Base-by-base conservation (phyloP, 805 yeast genomes). In the Yamadazyma olivae region DNA sequence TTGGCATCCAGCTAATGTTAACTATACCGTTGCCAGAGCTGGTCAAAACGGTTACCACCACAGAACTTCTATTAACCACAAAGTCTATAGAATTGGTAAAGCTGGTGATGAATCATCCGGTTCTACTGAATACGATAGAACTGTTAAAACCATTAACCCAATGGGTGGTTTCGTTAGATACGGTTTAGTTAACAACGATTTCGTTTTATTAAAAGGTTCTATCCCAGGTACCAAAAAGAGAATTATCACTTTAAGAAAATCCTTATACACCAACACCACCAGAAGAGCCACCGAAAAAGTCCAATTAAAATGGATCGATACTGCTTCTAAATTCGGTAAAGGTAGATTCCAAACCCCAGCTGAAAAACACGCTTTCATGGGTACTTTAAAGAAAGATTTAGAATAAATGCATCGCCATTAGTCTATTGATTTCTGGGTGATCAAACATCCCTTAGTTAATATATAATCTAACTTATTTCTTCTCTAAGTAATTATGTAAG, bases 331-430 rank as follows among this genome's bases (percentile, higher is more conserved):
- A 78, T 93, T 93, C 90, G 99, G 99, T 85, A 95, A 93, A 88
- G 99, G 99, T 82, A 93, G 99, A 84, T 93, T 93, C 98, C 99
- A 93, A 81, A 93, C 99, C 67, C 95, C 97, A 64, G 98, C 97
- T 73, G 99, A 93, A 83, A 95, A 95, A 90, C 89, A 83, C 69
- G 95, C 99, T 69, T 93, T 93, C 91, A 64, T 90, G 80, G 99
- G 99, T 80, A 91, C 99, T 67, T 84, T 93, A 72, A 93, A 93
- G 95, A 90, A 87, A 83, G 97, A 90, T 75, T 81, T 87, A 70
- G 76, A 80, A 19, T 33, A 33, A 21, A n/a, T n/a, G n/a, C n/a
- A n/a, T n/a, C n/a, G n/a, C n/a, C n/a, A n/a, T n/a, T n/a, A 16
- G n/a, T n/a, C 6, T 23, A 17, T 15, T 9, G 12, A 25, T 7